phyloP scores from a whole-genome alignment of 768 basidiomycete species.

The Hygrocybe punicea region DNA sequence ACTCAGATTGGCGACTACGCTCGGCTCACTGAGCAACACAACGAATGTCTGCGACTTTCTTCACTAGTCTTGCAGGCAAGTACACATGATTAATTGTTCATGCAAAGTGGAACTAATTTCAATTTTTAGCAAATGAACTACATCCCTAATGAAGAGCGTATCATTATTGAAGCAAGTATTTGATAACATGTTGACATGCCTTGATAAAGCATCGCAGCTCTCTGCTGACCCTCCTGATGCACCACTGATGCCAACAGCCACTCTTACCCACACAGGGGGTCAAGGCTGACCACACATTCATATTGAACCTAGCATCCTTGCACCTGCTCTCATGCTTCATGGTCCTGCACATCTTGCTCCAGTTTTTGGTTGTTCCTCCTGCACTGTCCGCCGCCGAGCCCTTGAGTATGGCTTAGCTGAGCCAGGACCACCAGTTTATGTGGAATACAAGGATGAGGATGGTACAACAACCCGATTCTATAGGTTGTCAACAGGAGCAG shows the following conservation, averaged over 20 bases:
- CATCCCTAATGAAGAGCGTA: background rate
- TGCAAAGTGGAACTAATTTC: too few species aligned
- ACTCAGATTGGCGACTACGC: constrained; percentile 17
- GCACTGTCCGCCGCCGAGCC: too few species aligned
- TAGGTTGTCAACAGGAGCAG: constrained; percentile 5
- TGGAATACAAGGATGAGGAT: constrained; percentile 6
- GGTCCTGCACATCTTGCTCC: constrained; percentile 15
- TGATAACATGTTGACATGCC: constrained; percentile 5
- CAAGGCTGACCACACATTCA: constrained; percentile 25
- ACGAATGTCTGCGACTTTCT: constrained; percentile 5
- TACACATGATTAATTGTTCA: background rate
- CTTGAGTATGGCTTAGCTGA: constrained; percentile 19
- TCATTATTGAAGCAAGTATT: background rate
- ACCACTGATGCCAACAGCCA: background rate
- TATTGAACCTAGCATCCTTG: constrained; percentile 26
- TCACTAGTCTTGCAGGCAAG: background rate
- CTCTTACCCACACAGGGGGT: constrained; percentile 5
- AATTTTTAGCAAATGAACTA: background rate
- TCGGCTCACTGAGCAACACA: constrained; percentile 8
- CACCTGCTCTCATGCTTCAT: constrained; percentile 15
- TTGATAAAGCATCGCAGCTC: constrained; percentile 3
- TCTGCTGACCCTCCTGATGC: constrained; percentile 8
- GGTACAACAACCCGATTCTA: constrained; percentile 11
- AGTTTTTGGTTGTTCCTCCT: constrained; percentile 12
- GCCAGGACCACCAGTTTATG: constrained; percentile 19